Conservation (phyloP, 345 rosid genomes). For the Acer campestre region DNA sequence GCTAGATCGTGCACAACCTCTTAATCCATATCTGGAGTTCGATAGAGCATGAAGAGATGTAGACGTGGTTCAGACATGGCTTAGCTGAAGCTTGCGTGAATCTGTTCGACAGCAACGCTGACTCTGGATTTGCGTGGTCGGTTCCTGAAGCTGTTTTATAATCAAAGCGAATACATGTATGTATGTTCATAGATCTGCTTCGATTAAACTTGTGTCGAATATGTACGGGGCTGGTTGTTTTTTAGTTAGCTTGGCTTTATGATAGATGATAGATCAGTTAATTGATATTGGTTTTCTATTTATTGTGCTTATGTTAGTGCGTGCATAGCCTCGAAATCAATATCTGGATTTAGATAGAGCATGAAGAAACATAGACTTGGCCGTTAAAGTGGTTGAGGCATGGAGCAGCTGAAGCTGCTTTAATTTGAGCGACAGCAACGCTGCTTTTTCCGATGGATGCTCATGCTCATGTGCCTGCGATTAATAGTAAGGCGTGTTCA, state of each 20-base stretch:
- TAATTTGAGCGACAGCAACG: not conserved
- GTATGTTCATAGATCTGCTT: not conserved
- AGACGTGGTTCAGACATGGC: not conserved
- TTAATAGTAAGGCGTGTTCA: not conserved
- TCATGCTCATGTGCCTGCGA: not conserved
- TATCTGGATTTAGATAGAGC: not conserved
- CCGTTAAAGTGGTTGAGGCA: not conserved
- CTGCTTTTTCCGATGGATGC: not conserved
- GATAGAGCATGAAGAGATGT: not conserved
- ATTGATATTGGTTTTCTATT: not conserved
- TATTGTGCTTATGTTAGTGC: not conserved
- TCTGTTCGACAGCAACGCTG: not conserved
- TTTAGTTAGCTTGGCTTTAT: too few species aligned
- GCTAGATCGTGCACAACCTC: not conserved
- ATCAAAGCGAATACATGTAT: too few species aligned
- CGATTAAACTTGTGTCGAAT: not conserved
- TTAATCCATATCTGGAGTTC: not conserved
- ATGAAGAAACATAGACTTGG: not conserved
- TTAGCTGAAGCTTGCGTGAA: not conserved
- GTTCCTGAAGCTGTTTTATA: too few species aligned
- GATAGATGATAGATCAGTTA: not conserved
- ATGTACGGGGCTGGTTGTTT: not conserved
- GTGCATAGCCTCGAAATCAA: not conserved
- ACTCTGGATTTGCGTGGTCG: too few species aligned
- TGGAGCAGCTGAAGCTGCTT: not conserved